Percentiles rank a stretch among this genome's conserved stretches.
Evolutionary conservation across 371 early-diverging fungal species (phyloP).

Genomic region (Circinella minor): DNA sequence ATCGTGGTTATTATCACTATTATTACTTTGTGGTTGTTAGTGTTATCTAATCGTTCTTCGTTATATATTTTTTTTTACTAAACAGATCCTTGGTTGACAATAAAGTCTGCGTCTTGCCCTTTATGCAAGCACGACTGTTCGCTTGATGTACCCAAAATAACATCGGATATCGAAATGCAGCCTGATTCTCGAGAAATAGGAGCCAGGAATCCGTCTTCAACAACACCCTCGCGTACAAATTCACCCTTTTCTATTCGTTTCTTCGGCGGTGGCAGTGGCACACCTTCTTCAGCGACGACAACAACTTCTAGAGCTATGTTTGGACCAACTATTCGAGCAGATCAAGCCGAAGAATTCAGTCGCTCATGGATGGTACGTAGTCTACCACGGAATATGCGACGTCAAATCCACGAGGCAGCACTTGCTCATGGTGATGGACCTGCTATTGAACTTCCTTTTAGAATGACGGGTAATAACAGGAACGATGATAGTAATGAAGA

Average conservation of each 20-base stretch:
- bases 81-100: slow-evolving; percentile 60
- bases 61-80: neutral
- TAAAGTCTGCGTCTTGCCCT: slow-evolving; percentile 59
- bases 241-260: neutral
- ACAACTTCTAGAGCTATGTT: slow-evolving; percentile 27
- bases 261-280: neutral
- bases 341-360: slow-evolving; percentile 48
- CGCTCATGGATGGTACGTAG: slow-evolving; percentile 52
- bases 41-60: too few species aligned
- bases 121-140: slow-evolving; percentile 62
- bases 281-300: neutral
- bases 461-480: slow-evolving; percentile 5
- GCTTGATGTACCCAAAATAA: slow-evolving; percentile 25
- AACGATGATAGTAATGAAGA: neutral
- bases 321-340: slow-evolving; percentile 51
- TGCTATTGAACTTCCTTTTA: slow-evolving; percentile 18
- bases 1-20: too few species aligned
- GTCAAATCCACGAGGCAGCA: slow-evolving; percentile 41
- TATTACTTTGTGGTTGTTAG: too few species aligned
- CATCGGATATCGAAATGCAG: slow-evolving; percentile 4
- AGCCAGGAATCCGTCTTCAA: neutral
- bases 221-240: slow-evolving; percentile 14
- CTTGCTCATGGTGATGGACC: slow-evolving; percentile 6
- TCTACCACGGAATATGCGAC: slow-evolving; percentile 52
- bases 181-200: neutral